Evolutionary conservation across 805 yeast genomes (phyloP), one percentile per base, ranked within the genome.

Genomic region (Candida insectalens): DNA sequence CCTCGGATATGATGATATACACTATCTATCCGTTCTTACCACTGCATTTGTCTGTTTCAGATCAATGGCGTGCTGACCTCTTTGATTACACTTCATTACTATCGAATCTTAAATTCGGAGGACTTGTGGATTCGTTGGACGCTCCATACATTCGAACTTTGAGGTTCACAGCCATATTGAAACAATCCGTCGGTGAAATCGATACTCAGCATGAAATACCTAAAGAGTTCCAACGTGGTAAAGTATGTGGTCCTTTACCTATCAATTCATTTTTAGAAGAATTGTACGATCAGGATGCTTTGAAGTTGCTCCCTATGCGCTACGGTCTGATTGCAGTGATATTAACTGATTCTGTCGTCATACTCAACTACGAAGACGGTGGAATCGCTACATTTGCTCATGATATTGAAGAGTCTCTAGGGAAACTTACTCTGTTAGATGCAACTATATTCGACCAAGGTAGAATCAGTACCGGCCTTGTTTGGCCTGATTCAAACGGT

Each of bases 11-110:
- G 10, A 83, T 80, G 41, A 39, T 82, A 1, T 77, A 67, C 45
- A 59, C 69, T 1, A 55, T 81, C 3, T 73, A 68, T 41, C 92
- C 92, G n/a, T 77, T 77, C 49, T 45, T 71, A 15, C 84, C 88
- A 0, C 39, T 50, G 1, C 51, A 59, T 18, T 43, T 74, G 19
- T 50, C 63, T 1, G 59, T 65, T n/a, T 33, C 64, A 1, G 40
- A 49, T 23, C 38, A 45, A 2, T 53, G 59, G 44, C 34, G 61
- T 4, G 53, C 54, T 6, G 34, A 36, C 10, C 31, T 52, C 15
- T 53, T 53, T 32, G 55, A 51, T 28, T 42, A 42, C 27, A 37
- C 50, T 6, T 35, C 51, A 8, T 7, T 21, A 12, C n/a, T n/a
- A n/a, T n/a, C n/a, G n/a, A n/a, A n/a, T n/a, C 23, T 51, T 19